These are phyloP conservation scores for Kingdonia uniflora DNA, from an alignment of 164 flowering plant species.

Conservation along the genomic window DNA sequence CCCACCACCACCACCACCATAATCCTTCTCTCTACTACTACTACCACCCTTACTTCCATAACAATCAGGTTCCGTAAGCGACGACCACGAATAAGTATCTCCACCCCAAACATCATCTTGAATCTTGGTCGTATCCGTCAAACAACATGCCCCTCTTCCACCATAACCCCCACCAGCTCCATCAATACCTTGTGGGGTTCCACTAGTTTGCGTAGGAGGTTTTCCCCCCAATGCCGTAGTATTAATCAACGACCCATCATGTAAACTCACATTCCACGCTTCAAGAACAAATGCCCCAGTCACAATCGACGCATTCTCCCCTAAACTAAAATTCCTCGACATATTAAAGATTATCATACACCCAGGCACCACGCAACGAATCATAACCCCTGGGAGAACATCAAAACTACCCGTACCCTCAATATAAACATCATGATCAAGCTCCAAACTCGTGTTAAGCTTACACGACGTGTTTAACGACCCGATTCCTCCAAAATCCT, in stretches of 20 bases:
- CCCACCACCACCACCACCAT: constrained; percentile 87
- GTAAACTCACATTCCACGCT: constrained; percentile 33
- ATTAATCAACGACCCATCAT: constrained; percentile 39
- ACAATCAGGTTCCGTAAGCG: constrained; percentile 41
- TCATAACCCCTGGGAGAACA: constrained; percentile 37
- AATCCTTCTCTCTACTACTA: constrained; percentile 44
- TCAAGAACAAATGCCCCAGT: constrained; percentile 38
- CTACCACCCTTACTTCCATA: constrained; percentile 84
- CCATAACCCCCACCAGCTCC: constrained; percentile 95
- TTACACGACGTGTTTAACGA: constrained; percentile 45
- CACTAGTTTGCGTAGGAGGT: constrained; percentile 65
- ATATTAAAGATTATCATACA: constrained; percentile 46
- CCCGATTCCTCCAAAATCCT: constrained; percentile 51
- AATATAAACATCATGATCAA: constrained; percentile 40
- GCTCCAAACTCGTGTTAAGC: constrained; percentile 31
- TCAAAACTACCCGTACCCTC: constrained; percentile 50
- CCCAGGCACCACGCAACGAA: constrained; percentile 40
- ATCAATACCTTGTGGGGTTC: constrained; percentile 54
- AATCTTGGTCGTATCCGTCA: constrained; percentile 41
- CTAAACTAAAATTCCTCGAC: constrained; percentile 41
- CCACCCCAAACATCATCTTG: constrained; percentile 94
- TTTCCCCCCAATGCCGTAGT: constrained; percentile 55
- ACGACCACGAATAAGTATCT: constrained; percentile 69
- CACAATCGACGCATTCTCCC: constrained; percentile 28
- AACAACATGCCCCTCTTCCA: constrained; percentile 84